Evolutionary conservation across 768 basidiomycete genomes (phyloP), one percentile per base, ranked within the genome.

Genomic region (Cystofilobasidium macerans): DNA sequence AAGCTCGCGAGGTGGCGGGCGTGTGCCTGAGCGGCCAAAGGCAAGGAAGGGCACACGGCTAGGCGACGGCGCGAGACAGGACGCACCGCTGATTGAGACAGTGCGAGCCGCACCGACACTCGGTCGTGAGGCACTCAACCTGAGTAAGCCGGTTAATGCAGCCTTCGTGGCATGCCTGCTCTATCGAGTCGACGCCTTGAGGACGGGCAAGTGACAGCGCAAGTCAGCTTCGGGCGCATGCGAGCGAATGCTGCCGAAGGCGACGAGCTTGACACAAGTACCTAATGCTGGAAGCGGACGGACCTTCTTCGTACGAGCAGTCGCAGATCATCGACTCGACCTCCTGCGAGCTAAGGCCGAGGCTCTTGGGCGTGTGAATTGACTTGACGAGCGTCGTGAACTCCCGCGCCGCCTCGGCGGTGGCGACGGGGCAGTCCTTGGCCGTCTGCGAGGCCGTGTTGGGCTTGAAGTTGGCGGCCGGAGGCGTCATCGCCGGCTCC

Each of bases 61-160:
- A n/a, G n/a, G n/a, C n/a, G n/a, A n/a, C n/a, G n/a, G n/a, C n/a
- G n/a, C n/a, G n/a, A n/a, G n/a, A n/a, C n/a, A 28, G 26, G 28
- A 76, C 82, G 72, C 72, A 93, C 94, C 94, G 83, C 78, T 97
- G 94, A 74, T 99, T 99, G 74, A 85, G 86, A 75, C 95, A 99
- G 71, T 86, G 80, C 9, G 78, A 73, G 53, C 83, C 79, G 78
- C 89, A 91, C 43, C 86, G 83, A 78, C 95, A 99, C 71, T 97
- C 92, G 43, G 82, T 86, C 18, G 83, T 78, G n/a, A 93, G 77
- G 77, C 95, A 99, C 77, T 99, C 95, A 16, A 98, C 90, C 76
- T 94, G 93, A 30, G 95, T 93, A 69, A 98, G 83, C 65, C 92
- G 82, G 77, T 98, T 99, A 78, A 99, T 97, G 76, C 95, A 99